Conservation (phyloP, 345 rosid genomes). For the Pelargonium nanum region DNA sequence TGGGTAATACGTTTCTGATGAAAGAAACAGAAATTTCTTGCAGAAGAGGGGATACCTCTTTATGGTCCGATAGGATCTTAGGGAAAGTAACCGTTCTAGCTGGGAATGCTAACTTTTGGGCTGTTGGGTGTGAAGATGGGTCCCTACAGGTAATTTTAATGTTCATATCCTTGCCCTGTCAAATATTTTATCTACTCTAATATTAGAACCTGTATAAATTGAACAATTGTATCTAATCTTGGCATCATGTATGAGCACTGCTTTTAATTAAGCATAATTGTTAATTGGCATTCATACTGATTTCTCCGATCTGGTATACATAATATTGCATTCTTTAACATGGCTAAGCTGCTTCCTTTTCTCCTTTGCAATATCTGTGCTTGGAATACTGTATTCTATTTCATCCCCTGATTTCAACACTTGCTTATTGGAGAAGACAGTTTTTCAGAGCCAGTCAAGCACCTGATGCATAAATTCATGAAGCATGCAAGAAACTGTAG, state of each 20-base stretch:
- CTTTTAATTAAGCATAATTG: too few relatives aligned
- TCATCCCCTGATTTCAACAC: too few relatives aligned
- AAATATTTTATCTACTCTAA: background rate
- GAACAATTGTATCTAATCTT: background rate
- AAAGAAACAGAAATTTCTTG: constrained; percentile 83
- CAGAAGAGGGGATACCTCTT: constrained; percentile 57
- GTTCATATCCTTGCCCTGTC: background rate
- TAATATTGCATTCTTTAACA: too few relatives aligned
- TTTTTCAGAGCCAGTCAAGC: too few relatives aligned
- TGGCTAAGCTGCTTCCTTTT: too few relatives aligned
- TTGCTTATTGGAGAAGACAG: too few relatives aligned
- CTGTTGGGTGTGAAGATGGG: constrained; percentile 96
- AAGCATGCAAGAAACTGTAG: background rate
- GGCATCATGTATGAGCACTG: too few relatives aligned
- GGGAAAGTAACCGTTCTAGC: constrained; percentile 91
- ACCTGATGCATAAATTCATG: too few relatives aligned
- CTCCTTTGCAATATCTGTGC: too few relatives aligned
- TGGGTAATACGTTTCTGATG: constrained; percentile 46
- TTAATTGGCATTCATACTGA: too few relatives aligned
- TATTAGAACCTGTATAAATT: background rate
- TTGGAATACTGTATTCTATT: too few relatives aligned
- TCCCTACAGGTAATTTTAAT: constrained; percentile 59
- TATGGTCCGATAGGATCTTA: constrained; percentile 85
- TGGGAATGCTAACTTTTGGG: constrained; percentile 97
- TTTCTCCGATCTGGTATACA: too few relatives aligned